Base-by-base conservation (phyloP, 2,329 filamentous ascomycete genomes). In the Akanthomyces muscarius region DNA sequence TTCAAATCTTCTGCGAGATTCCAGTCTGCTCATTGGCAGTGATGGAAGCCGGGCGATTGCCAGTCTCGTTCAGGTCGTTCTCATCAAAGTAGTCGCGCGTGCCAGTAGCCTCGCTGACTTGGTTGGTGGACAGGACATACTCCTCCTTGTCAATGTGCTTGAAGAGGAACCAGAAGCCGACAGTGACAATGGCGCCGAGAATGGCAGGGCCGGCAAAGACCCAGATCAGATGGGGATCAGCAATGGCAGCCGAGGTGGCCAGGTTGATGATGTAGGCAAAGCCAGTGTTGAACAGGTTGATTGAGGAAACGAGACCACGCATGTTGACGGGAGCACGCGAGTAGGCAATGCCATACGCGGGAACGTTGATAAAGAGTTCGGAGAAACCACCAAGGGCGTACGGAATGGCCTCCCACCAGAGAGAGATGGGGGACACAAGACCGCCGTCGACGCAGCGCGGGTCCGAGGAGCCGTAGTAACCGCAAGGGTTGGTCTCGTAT, bases 401-500 rank as follows among this genome's bases (percentile, higher is more conserved):
- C 4, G 68, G 68, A 11, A 69, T 51, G 5, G 60, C 65, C 55
- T 67, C 63, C 68, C 68, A 70, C 69, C 69, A 71, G 10, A 71
- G 38, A 21, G 67, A 69, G 42, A 69, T 70, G 55, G 66, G 68
- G 5, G 62, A 70, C 13, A 64, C 70, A 55, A 70, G 64, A 30
- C 68, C 69, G 44, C 65, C 45, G 41, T 69, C 51, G 47, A 70
- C 63, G 63, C 71, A 65, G 25, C 53, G 21, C 16, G 65, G 63
- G 58, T 69, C 69, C 1, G 69, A 66, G 1, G 69, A 70, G 33
- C 68, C 71, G 25, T 71, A 66, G 41, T 66, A 69, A 16, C 71
- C 70, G 54, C 85, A 87, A 4, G 81, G 80, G 5, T 77, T 81
- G 0, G 77, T 77, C 67, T 80, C 74, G 71, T 89, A 88, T 62